Conservation (phyloP, 768 basidiomycete genomes). For the Tylopilus subfusipes region DNA sequence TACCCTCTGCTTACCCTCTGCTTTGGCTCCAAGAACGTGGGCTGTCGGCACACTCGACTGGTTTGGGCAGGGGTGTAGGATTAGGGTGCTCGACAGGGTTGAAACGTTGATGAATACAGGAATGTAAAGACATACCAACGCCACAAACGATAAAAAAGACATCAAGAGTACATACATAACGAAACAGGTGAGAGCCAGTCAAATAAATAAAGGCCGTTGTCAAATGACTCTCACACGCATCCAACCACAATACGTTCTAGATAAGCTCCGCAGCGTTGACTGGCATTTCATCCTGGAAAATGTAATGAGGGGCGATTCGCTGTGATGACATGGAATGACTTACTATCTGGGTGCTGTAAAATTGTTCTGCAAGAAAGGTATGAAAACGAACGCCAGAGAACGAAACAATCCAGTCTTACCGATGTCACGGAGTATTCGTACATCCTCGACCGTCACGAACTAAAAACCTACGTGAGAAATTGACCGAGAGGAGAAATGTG, state of each 20-base stretch:
- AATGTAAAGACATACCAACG: conserved; percentile 10
- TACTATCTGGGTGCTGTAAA: conserved; percentile 94
- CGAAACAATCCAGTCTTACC: conserved; percentile 46
- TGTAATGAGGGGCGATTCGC: conserved; percentile 20
- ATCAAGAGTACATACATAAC: conserved; percentile 20
- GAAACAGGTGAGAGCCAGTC: conserved; percentile 4
- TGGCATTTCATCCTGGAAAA: conserved; percentile 90
- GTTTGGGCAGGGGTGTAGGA: neutral
- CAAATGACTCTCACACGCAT: conserved; percentile 1
- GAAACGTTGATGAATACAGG: neutral
- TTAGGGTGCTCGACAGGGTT: neutral
- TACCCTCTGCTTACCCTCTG: too few species aligned
- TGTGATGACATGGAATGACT: conserved; percentile 22
- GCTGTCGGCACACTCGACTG: neutral
- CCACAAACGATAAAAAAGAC: conserved; percentile 4
- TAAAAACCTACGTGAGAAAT: conserved; percentile 32
- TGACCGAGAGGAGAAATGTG: conserved; percentile 3
- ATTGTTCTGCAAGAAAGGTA: conserved; percentile 63
- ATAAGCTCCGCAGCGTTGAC: conserved; percentile 98
- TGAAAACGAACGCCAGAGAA: conserved; percentile 9
- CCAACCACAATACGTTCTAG: conserved; percentile 36
- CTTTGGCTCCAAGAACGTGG: neutral
- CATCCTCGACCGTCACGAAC: conserved; percentile 95
- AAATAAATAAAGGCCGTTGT: conserved; percentile 1
- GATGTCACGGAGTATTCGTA: conserved; percentile 95